Evolutionary conservation across 345 rosid species (phyloP).

Genomic region (Moringa oleifera): DNA sequence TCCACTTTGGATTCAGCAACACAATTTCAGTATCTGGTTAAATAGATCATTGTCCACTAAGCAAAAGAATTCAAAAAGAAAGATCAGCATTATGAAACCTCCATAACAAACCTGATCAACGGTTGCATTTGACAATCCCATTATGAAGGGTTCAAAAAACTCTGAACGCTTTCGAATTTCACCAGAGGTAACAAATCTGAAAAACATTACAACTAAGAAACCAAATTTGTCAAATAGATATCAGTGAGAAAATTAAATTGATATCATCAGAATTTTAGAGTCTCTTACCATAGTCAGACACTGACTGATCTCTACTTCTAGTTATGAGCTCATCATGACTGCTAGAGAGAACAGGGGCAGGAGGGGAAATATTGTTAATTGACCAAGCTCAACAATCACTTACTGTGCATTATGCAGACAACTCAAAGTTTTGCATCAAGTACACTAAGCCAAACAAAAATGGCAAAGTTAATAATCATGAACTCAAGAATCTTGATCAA

Average conservation of each 20-base stretch:
- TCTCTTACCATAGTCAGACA: constrained; percentile 86
- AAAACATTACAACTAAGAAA: constrained; percentile 95
- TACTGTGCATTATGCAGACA: no score
- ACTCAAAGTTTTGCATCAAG: no score
- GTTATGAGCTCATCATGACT: constrained; percentile 76
- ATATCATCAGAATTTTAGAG: constrained; percentile 14
- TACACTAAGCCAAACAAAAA: not conserved
- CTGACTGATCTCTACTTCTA: constrained; percentile 84
- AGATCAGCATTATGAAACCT: not conserved
- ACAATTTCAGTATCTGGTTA: no score
- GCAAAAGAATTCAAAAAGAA: not conserved
- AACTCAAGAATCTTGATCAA: no score
- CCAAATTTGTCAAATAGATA: constrained; percentile 37
- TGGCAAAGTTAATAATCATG: not conserved
- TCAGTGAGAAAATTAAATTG: not conserved
- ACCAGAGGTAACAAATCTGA: constrained; percentile 97
- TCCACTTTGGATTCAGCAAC: not conserved
- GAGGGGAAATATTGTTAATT: not conserved
- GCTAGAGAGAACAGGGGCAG: constrained; percentile 19
- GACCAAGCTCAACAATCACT: not conserved
- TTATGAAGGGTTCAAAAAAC: constrained; percentile 85
- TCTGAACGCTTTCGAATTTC: constrained; percentile 84
- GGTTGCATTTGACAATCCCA: constrained; percentile 75
- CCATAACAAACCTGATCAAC: constrained; percentile 80
- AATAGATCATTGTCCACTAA: not conserved